Evolutionary conservation across 192 early-diverging fungal genomes (phyloP), one percentile per base, ranked within the genome.

Genomic region (Coemansia biformis): DNA sequence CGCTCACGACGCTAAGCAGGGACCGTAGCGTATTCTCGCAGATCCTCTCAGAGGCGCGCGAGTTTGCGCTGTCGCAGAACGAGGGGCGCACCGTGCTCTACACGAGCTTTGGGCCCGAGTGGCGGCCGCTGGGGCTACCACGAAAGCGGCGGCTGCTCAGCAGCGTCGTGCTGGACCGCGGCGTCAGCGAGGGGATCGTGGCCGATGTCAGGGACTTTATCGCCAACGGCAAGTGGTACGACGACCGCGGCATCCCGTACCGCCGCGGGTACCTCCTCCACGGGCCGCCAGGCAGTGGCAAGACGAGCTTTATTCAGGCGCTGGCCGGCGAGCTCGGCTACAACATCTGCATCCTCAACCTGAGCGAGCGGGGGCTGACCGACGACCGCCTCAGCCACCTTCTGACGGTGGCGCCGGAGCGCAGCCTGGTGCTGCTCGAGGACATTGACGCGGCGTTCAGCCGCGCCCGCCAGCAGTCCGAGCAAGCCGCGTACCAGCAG

Each of bases 11-110:
- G 9, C 67, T 98, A 28, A 80, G 79, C 39, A 69, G 86, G 13
- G 92, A 98, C 63, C 78, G 88, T 10, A 41, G 76, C 1, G 76
- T 95, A 5, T 87, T 98, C 54, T 59, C 78, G 2, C 63, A 79
- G 0, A 78, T 98, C 28, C 76, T 98, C 16, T 53, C 83, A 18
- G 89, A 92, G 42, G 88, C 95, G 11, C 89, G 88, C 43, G 64
- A 72, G 37, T 63, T 83, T 43, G 93, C 95, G 12, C 63, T 98
- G 37, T 71, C 83, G 45, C 86, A 89, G 52, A 89, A 95, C 68
- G 88, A 91, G 45, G 95, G 95, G 16, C 93, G 93, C 48, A 96
- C 90, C 3, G 95, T 98, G 22, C 80, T 98, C 35, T 96, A 93
- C 69, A 93, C 92, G 2, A 87, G 84, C 32, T 95, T 83, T 76